Conservation (phyloP, 345 rosid species). For the Salix caprea region DNA sequence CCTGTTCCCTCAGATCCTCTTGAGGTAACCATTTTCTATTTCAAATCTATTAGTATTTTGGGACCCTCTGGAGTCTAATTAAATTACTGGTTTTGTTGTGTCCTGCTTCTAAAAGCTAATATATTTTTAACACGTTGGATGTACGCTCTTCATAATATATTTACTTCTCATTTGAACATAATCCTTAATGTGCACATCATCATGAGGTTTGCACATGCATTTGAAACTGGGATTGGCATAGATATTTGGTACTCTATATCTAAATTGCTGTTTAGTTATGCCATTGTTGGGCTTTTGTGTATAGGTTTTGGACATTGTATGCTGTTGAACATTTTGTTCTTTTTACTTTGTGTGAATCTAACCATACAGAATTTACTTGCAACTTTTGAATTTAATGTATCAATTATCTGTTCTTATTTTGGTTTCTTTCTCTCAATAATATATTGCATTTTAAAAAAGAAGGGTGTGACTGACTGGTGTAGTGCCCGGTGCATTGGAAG, state of each 20-base stretch:
- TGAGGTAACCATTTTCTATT: slow-evolving; percentile 50
- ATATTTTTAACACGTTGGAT: not conserved
- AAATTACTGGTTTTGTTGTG: not conserved
- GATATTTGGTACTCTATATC: not conserved
- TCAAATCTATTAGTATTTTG: not conserved
- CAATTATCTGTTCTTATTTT: not conserved
- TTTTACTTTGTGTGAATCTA: not conserved
- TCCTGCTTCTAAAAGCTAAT: not conserved
- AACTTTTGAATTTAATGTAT: not conserved
- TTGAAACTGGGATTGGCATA: not conserved
- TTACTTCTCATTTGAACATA: not conserved
- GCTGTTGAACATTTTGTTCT: not conserved
- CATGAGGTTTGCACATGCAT: not conserved
- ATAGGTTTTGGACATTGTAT: not conserved
- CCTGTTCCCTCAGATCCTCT: slow-evolving; percentile 70
- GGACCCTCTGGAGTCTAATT: not conserved
- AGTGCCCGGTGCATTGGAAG: not conserved
- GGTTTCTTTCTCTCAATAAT: not conserved
- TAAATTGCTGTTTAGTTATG: not conserved
- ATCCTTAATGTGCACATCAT: not conserved
- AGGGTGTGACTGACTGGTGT: not conserved
- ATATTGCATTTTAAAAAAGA: not conserved
- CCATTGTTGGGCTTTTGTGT: not conserved
- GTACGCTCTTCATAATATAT: not conserved
- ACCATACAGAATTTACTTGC: not conserved